These are phyloP conservation scores for Hypoxylon perforatum DNA, from an alignment of 495 filamentous ascomycete genomes.

Conservation along the genomic window DNA sequence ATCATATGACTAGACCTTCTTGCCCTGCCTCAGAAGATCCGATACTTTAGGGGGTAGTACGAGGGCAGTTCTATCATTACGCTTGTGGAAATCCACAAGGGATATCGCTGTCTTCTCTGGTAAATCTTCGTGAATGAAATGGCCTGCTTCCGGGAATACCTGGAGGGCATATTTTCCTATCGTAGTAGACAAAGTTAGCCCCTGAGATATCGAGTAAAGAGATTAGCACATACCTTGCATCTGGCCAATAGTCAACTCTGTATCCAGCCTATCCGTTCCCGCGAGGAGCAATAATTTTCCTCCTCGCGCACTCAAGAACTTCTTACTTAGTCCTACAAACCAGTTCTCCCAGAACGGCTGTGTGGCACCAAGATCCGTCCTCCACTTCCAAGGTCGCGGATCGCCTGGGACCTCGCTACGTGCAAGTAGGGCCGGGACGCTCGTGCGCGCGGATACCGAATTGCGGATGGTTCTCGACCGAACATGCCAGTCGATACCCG, in stretches of 20 bases:
- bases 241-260: conserved; percentile 95
- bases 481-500: conserved; percentile 94
- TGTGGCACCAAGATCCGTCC: conserved; percentile 84
- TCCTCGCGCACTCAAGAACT: conserved; percentile 85
- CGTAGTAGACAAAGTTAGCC: conserved; percentile 9
- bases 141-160: conserved; percentile 93
- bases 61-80: conserved; percentile 86
- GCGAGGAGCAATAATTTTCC: conserved; percentile 93
- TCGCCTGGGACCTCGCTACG: conserved; percentile 47
- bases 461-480: conserved; percentile 91
- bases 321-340: conserved; percentile 87
- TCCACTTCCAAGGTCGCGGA: conserved; percentile 77
- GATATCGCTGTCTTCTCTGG: conserved; percentile 86
- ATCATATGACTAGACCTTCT: conserved; percentile 56
- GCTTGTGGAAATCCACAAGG: conserved; percentile 87
- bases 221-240: conserved; percentile 79
- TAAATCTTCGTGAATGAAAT: conserved; percentile 96
- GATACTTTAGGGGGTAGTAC: conserved; percentile 92
- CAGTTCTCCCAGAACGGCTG: conserved; percentile 94
- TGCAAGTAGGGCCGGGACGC: conserved; percentile 85
- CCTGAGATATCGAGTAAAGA: neutral
- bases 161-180: conserved; percentile 94
- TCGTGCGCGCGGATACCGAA: conserved; percentile 78
- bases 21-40: conserved; percentile 63
- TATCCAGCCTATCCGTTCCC: conserved; percentile 93